phyloP scores from a whole-genome alignment of 768 basidiomycete species.

The Suillus tomentosus region DNA sequence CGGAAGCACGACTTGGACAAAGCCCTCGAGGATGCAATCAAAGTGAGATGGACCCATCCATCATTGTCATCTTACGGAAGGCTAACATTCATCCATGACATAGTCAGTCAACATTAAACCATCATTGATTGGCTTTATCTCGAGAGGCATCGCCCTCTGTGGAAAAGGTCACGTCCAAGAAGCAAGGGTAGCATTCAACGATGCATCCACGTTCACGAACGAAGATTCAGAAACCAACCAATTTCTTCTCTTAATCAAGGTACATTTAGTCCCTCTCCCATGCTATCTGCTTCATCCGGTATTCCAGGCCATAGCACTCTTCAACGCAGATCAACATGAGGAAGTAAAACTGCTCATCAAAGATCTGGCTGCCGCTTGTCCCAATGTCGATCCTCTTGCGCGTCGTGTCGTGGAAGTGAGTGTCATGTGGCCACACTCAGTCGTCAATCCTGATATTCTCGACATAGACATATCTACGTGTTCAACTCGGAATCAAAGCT shows the following conservation, averaged over 20 bases:
- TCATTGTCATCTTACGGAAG: neutral
- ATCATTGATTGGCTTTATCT: neutral
- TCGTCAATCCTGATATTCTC: no score
- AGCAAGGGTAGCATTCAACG: neutral
- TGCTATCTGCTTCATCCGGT: neutral
- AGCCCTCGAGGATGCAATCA: neutral
- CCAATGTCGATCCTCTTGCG: neutral
- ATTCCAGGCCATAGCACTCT: neutral
- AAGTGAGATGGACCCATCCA: neutral
- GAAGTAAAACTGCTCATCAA: neutral
- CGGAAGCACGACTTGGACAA: neutral
- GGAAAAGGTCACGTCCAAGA: neutral
- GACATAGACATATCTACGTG: neutral
- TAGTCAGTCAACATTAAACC: neutral
- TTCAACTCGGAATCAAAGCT: neutral
- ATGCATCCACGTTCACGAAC: neutral
- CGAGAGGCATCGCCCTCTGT: neutral
- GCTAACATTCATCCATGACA: neutral
- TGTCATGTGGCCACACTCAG: neutral
- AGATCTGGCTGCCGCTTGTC: neutral
- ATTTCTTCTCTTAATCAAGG: neutral
- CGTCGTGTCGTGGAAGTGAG: neutral
- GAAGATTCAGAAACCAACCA: neutral
- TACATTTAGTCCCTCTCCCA: neutral
- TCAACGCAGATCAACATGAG: neutral